phyloP scores from a whole-genome alignment of 2,329 filamentous ascomycete species.

The Endocalyx cinctus region DNA sequence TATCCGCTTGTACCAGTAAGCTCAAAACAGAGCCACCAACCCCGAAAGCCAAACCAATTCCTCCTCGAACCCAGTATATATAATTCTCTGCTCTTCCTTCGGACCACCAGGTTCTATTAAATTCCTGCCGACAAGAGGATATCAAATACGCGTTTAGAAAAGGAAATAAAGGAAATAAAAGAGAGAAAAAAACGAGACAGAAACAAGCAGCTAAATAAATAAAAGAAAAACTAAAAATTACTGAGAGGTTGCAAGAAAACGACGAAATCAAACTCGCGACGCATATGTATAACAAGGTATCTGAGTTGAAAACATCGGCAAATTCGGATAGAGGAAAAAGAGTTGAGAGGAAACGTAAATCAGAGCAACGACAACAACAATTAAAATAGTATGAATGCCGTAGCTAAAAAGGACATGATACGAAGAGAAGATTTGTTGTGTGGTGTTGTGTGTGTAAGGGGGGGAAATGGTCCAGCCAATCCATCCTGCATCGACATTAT shows the following conservation, averaged over 20 bases:
- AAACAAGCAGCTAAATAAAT: conserved; percentile 12
- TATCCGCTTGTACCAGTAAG: too few species aligned
- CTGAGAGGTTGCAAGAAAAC: conserved; percentile 9
- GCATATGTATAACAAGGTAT: conserved; percentile 58
- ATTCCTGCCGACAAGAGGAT: too few species aligned
- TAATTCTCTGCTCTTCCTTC: too few species aligned
- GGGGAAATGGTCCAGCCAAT: conserved; percentile 34
- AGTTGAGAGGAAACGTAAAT: conserved; percentile 5
- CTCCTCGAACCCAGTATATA: too few species aligned
- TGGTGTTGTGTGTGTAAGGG: too few species aligned
- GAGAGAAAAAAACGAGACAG: conserved; percentile 13
- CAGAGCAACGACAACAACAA: conserved; percentile 27
- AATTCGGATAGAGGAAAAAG: conserved; percentile 23
- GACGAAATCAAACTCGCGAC: conserved; percentile 12
- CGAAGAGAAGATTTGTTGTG: conserved; percentile 36
- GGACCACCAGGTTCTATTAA: too few species aligned
- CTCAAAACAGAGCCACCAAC: too few species aligned
- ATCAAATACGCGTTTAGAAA: background rate
- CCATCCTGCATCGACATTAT: too few species aligned
- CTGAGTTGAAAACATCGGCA: conserved; percentile 27
- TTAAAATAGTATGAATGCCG: conserved; percentile 38
- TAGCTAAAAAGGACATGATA: conserved; percentile 45
- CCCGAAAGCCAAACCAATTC: too few species aligned
- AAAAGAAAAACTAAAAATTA: conserved; percentile 15
- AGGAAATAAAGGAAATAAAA: background rate